Base-by-base conservation (phyloP, 768 basidiomycete genomes). In the Mycena belliarum region DNA sequence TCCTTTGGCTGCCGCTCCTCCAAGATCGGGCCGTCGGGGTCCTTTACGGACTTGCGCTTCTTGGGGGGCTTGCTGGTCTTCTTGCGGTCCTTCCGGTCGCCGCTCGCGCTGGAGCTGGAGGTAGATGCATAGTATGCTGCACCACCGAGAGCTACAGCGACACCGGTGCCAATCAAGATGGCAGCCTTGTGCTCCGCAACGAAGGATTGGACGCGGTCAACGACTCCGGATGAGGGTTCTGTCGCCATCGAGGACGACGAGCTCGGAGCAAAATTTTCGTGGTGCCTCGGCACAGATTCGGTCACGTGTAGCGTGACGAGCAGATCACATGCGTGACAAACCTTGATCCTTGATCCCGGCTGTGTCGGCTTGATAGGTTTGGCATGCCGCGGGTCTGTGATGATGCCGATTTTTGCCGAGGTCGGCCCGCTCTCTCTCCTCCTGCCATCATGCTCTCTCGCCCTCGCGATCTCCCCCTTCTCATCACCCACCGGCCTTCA, bases 161-260 rank as follows among this genome's bases (percentile, higher is more conserved):
- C 88, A 0, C 87, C 89, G 3, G 89, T 79, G 4, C 89, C 84
- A 63, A 94, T 75, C 40, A 91, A 69, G 21, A 93, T 70, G n/a
- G 82, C 84, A 57, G 85, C 84, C 76, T 85, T 91, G 76, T 96
- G 84, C 65, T 94, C 91, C 0, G 83, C 77, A 61, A 93, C 79
- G 66, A 90, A 88, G 65, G 76, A 72, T 42, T 87, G 84, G 14
- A 88, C 75, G 67, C 89, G 87, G 64, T 88, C 86, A 54, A 86
- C 65, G 69, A 85, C 48, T 18, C 62, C 62, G 26, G 62, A 45
- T 18, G 62, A 38, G 7, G 62, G 11, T 47, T 56, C 58, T 10
- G 57, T 26, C 28, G 62, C 59, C 59, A 60, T 60, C 25, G 45
- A 48, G 11, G n/a, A 52, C 49, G 18, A 24, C 29, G 33, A 32